Evolutionary conservation across 345 rosid species (phyloP), one percentile per base, ranked within the genome.

Genomic region (Anastatica hierochuntica): DNA sequence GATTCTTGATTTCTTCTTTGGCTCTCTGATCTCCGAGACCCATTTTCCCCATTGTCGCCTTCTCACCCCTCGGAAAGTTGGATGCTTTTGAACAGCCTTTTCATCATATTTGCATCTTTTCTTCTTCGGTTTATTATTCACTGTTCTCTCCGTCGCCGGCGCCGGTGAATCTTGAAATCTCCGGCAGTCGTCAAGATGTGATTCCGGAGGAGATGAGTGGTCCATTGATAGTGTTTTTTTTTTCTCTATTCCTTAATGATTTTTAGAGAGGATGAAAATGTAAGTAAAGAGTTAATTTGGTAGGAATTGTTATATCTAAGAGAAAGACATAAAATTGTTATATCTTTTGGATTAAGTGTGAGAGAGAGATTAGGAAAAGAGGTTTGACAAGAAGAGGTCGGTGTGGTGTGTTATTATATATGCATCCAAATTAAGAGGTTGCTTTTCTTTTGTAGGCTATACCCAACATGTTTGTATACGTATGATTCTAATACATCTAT

Each of bases 31-130:
- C 5, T 21, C 24, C 2, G 24, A 21, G 3, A 21, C 24, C 24
- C 97, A 90, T 61, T 90, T 90, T 1, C 97, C 97, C 97, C 97
- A 90, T 13, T 88, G 62, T 60, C 97, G 70, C 94, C 81, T 86
- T 70, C 97, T 76, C 19, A 90, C 97, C 10, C 97, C 97, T 34
- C 94, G 61, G 64, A 68, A 90, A 33, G 71, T 73, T 8, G 84
- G 84, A 71, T 81, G 88, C 66, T 77, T 82, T 14, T 45, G 53
- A 23, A 62, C 70, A 24, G 31, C 49, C 19, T 41, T 64, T 23
- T 64, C 62, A n/a, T 64, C 63, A 0, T 56, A 38, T 58, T 57
- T 56, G 26, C 0, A 15, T 64, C 63, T 56, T 49, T 56, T 64
- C 52, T 56, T 64, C 43, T 47, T 64, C 1, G 3, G 41, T 2